Evolutionary conservation across 192 early-diverging fungal species (phyloP).

Genomic region (Bifiguratus adelaidae): DNA sequence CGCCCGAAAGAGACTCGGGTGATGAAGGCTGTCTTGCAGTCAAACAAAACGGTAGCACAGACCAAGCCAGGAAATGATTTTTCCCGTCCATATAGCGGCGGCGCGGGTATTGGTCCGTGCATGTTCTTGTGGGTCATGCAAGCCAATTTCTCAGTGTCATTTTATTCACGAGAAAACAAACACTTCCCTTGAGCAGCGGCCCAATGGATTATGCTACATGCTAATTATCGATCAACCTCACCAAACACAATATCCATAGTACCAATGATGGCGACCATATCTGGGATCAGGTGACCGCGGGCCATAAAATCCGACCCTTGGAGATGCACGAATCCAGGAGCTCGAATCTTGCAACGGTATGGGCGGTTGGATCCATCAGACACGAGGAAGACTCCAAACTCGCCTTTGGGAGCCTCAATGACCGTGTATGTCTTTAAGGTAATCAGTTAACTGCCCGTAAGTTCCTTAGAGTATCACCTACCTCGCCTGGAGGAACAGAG

Average conservation of each 20-base stretch:
- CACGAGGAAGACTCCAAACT: conserved; percentile 93
- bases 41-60: too few relatives aligned
- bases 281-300: conserved; percentile 86
- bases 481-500: conserved; percentile 84
- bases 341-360: conserved; percentile 96
- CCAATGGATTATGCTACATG: too few relatives aligned
- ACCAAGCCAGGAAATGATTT: too few relatives aligned
- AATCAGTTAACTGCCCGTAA: neutral
- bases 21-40: too few relatives aligned
- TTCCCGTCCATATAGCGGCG: too few relatives aligned
- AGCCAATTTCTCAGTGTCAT: too few relatives aligned
- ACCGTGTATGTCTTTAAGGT: conserved; percentile 87
- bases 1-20: too few relatives aligned
- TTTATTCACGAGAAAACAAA: too few relatives aligned
- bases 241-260: conserved; percentile 99
- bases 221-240: conserved; percentile 70
- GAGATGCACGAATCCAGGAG: conserved; percentile 93
- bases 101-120: too few relatives aligned
- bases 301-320: conserved; percentile 84
- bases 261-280: conserved; percentile 94
- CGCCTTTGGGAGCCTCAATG: conserved; percentile 98
- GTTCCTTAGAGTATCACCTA: neutral
- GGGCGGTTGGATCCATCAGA: conserved; percentile 90
- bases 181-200: too few relatives aligned
- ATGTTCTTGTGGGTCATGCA: too few relatives aligned